Percentiles rank a stretch among this genome's conserved stretches.
These are phyloP conservation scores for Phytophthora pini DNA, from an alignment of 352 stramenopile genomes.

Conservation along the genomic window DNA sequence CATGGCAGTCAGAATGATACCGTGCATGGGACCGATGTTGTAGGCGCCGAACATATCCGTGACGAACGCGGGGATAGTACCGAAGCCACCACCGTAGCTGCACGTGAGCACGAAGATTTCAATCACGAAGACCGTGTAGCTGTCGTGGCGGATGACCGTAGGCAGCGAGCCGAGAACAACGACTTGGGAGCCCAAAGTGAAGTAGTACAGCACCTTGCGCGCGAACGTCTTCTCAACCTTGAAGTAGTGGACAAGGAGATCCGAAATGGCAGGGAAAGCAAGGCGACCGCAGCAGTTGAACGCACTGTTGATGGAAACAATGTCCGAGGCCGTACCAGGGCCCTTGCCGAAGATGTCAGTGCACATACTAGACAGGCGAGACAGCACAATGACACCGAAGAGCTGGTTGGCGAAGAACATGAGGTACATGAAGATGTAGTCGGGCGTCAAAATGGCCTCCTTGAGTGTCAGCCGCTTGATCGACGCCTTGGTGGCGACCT, in stretches of 20 bases:
- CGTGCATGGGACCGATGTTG: conserved; percentile 69
- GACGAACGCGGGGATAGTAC: conserved; percentile 76
- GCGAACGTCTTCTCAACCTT: conserved; percentile 56
- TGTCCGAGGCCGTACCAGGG: conserved; percentile 41
- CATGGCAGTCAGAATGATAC: conserved; percentile 76
- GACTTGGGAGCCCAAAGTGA: conserved; percentile 66
- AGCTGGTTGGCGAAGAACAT: conserved; percentile 75
- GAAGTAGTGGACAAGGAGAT: conserved; percentile 44
- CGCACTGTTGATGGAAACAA: conserved; percentile 66
- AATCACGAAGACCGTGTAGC: conserved; percentile 63
- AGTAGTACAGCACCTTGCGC: conserved; percentile 72
- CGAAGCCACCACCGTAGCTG: conserved; percentile 78
- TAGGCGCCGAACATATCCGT: conserved; percentile 87
- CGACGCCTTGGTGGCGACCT: conserved; percentile 27
- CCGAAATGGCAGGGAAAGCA: conserved; percentile 50
- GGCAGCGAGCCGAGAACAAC: conserved; percentile 71
- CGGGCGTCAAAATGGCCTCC: conserved; percentile 54
- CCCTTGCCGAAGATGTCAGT: conserved; percentile 59
- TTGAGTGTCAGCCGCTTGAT: conserved; percentile 64
- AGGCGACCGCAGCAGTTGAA: conserved; percentile 67
- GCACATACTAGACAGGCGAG: conserved; percentile 63
- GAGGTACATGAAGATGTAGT: conserved; percentile 74
- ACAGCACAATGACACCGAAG: conserved; percentile 71
- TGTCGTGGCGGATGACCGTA: conserved; percentile 59
- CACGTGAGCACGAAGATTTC: conserved; percentile 80